Conservation (phyloP, 345 rosid species). For the rapeseed (Brassica napus) region Da-Ae NC_063443.1:18903501-18904000, state of each 20-base stretch:
- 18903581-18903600: conserved; percentile 11
- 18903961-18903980: conserved; percentile 13
- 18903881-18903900: conserved; percentile 26
- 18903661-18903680: conserved; percentile 49
- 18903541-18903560: conserved; percentile 41
- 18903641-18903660: conserved; percentile 10
- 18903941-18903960: conserved; percentile 35
- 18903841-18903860: conserved; percentile 37
- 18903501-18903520: conserved; percentile 8
- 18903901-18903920: conserved; percentile 28
- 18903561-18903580: conserved; percentile 28
- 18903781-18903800: conserved; percentile 3
- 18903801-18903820: conserved; percentile 5
- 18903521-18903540: not conserved
- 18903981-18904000: not conserved
- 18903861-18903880: conserved; percentile 23
- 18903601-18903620: not conserved
- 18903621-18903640: not conserved
- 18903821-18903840: not conserved
- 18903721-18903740: conserved; percentile 38
- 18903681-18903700: conserved; percentile 30
- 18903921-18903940: conserved; percentile 38
- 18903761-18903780: conserved; percentile 7
- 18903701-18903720: conserved; percentile 34
- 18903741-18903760: conserved; percentile 25